Evolutionary conservation across 306 rosid genomes (phyloP), one percentile per base, ranked within the genome.

Genomic region (Acacia acuminata): DNA sequence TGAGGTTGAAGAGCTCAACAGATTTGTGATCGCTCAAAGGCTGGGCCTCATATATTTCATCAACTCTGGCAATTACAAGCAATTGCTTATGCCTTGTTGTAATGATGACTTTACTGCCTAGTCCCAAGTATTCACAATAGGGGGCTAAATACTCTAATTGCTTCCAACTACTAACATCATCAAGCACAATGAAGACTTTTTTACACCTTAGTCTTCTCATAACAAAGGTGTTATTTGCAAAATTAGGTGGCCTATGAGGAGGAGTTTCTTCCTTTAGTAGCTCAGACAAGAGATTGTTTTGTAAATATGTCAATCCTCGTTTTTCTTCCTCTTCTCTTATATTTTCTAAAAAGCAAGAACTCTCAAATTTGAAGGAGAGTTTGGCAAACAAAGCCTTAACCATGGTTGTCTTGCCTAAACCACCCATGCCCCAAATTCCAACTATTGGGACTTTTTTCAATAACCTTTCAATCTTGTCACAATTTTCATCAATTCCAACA

Each of bases 361-460:
- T 32, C 8, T 85, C 87, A 81, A 63, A 85, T 16, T 71, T 38
- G 3, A 42, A 71, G 42, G 66, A 81, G 34, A 51, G 55, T 51
- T 77, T 71, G 50, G 66, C 24, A 77, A 77, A 85, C 9, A 81
- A 30, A 30, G 7, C 66, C n/a, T 1, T 77, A 3, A 77, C 85
- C 50, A 85, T 19, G 24, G 88, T 85, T 16, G 82, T 63, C 17
- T 77, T 79, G 15, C 82, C 82, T 0, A 79, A 30, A 8, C 82
- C 82, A 24, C 84, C 65, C 85, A 85, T 85, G 12, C 88, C 88
- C 79, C 86, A 86, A 34, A 86, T 75, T 44, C 88, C 88, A 61
- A 86, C 38, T 12, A 78, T 47, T 30, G 61, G n/a, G 19, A 2
- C 17, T 4, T 10, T 13, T 55, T 73, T 5, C 16, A 76, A 19